Evolutionary conservation across 805 yeast genomes (phyloP).

Genomic region (Saturnispora dispora): DNA sequence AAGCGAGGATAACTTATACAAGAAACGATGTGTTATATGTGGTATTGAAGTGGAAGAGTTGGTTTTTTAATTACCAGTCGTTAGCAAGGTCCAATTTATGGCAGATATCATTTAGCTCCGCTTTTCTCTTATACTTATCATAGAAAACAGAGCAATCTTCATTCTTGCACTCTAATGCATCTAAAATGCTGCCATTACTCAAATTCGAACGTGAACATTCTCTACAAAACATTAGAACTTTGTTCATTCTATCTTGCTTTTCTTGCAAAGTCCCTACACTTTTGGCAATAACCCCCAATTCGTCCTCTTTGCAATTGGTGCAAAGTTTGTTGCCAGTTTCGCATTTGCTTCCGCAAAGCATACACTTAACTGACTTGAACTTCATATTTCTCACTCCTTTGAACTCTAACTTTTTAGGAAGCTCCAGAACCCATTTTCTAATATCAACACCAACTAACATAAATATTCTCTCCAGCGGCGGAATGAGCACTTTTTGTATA

Average conservation of each 20-base stretch:
- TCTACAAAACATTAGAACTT: conserved; percentile 17
- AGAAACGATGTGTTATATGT: conserved; percentile 65
- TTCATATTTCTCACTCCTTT: conserved; percentile 13
- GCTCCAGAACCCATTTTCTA: conserved; percentile 60
- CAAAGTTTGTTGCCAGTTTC: conserved; percentile 25
- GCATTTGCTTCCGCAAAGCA: conserved; percentile 20
- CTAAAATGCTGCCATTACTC: conserved; percentile 15
- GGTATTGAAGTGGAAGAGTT: conserved; percentile 80
- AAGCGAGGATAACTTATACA: conserved; percentile 29
- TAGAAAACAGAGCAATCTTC: conserved; percentile 59
- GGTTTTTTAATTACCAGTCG: conserved; percentile 22
- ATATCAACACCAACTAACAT: conserved; percentile 77
- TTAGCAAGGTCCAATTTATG: conserved; percentile 13
- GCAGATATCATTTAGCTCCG: conserved; percentile 16
- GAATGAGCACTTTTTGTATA: conserved; percentile 72
- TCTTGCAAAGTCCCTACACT: conserved; percentile 23
- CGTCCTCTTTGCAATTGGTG: conserved; percentile 27
- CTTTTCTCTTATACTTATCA: conserved; percentile 36
- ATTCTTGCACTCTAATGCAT: conserved; percentile 41
- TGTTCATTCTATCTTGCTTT: conserved; percentile 23
- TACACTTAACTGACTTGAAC: conserved; percentile 23
- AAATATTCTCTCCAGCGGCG: conserved; percentile 82
- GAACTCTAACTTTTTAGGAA: conserved; percentile 37
- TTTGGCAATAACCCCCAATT: conserved; percentile 28
- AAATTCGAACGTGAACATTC: conserved; percentile 32